Evolutionary conservation across 441 rosid genomes (phyloP), one percentile per base, ranked within the genome.

Genomic region (Daphne laureola): DNA sequence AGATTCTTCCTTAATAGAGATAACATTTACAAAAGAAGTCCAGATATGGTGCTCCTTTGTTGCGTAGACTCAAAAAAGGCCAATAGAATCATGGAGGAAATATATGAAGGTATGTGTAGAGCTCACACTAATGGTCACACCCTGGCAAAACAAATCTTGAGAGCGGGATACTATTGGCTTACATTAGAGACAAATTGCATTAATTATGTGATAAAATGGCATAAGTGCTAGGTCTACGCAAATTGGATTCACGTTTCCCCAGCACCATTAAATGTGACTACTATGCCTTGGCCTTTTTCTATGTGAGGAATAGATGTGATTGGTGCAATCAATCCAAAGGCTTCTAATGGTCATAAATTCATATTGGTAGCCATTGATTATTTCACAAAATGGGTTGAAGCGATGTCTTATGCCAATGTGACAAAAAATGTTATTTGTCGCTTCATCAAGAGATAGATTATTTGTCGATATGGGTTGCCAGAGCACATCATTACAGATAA

Each of bases 321-420:
- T 2, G 54, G 23, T 0, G 18, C 18, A 1, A 63, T 63, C 12
- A 13, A 11, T 3, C 55, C 46, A 0, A 63, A 63, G 9, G 67
- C 50, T 8, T 48, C 61, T 0, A 63, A 63, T 35, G 51, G 43
- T 0, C 61, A 63, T 8, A 14, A 15, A 0, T 63, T 66, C 11
- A 54, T 58, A 2, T 0, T 58, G 7, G 51, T 59, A 1, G 45
- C 23, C 0, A 48, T 42, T 0, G 48, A 59, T 13, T 59, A 65
- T 5, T 58, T 65, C n/a, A 59, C 57, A 0, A 66, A 59, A 14
- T 59, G 48, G 57, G 49, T 66, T 0, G 36, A 55, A 18, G 57
- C 51, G 0, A 8, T 15, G 0, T 53, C 55, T 0, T 17, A 12
- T 46, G 18, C 16, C 0, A 40, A 13, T 12, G 52, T 61, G 2